Base-by-base conservation (phyloP, 2,329 filamentous ascomycete genomes). In the Penicillium sp. region DNA sequence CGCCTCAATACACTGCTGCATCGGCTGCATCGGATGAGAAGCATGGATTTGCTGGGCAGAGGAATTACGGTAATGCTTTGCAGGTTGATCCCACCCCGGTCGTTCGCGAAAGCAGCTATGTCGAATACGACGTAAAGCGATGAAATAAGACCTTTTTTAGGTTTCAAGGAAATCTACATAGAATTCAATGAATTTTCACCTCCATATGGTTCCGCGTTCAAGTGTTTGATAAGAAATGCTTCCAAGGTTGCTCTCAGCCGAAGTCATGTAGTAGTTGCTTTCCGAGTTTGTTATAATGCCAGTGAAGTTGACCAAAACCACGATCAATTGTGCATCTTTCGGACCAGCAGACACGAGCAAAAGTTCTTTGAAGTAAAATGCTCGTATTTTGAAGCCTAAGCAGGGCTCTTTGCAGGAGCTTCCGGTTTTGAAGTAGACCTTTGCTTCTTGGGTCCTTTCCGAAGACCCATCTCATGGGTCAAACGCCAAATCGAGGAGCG, bases 41-140 rank as follows among this genome's bases (percentile, higher is more conserved):
- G 54, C 42, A 75, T 34, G 76, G 75, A 1, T 77, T 74, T 57
- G 73, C 72, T 1, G 75, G 75, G 0, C 71, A 75, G 44, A 65
- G 72, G 50, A 65, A 67, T 14, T 70, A 69, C 49, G 63, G 63
- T 8, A 43, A 64, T 45, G 67, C 69, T 21, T 50, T 72, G 16
- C 64, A 70, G 41, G 62, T 68, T n/a, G 59, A 67, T 47, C 51
- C 57, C 2, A 53, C 51, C n/a, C 48, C 61, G 24, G 58, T 59
- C 34, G 22, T 61, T 38, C 63, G 73, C 24, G 63, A 65, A 38
- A 76, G 73, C 58, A 70, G 67, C 40, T 72, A 72, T 53, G 68
- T 74, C 11, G 72, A 74, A 49, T 76, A 72, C 62, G 70, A 67
- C 8, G 55, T 53, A 43, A 74, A 75, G 59, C 56, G 55, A 41